Evolutionary conservation across 208 protist genomes (phyloP).

Genomic region (Leishmania turanica): DNA sequence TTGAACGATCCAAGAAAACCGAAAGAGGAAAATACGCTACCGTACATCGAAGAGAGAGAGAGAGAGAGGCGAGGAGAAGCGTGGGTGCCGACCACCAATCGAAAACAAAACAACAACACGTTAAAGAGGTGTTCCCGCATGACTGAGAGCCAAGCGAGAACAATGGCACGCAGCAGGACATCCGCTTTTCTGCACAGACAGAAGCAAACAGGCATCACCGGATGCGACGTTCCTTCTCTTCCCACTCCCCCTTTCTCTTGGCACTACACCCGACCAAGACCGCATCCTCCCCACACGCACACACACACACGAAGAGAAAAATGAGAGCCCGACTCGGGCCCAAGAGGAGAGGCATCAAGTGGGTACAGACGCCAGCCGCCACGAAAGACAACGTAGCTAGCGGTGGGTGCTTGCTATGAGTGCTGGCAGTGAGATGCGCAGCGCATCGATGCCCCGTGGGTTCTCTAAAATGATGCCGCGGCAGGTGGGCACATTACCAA

Average conservation of each 20-base stretch:
- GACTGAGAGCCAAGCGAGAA: background rate
- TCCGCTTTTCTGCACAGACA: background rate
- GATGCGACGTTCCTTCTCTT: background rate
- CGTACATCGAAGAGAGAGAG: slow-evolving; percentile 6
- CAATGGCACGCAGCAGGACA: too few relatives aligned
- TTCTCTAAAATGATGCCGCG: slow-evolving; percentile 76
- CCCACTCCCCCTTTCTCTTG: background rate
- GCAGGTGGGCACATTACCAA: slow-evolving; percentile 72
- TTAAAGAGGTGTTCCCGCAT: too few relatives aligned
- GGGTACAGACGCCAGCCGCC: background rate
- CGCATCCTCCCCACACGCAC: background rate
- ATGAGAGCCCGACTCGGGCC: background rate
- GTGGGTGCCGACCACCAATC: too few relatives aligned
- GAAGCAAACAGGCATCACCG: background rate
- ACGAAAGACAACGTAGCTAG: too few relatives aligned
- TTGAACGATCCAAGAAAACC: background rate
- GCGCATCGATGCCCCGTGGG: slow-evolving; percentile 58
- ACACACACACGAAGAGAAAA: background rate
- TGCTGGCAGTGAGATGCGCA: slow-evolving; percentile 66
- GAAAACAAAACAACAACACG: background rate
- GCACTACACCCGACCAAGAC: background rate
- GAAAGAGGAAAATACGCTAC: background rate
- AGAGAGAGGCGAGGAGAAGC: too few relatives aligned
- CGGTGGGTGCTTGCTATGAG: slow-evolving; percentile 42
- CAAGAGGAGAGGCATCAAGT: background rate